phyloP scores from a whole-genome alignment of 1,284 basidiomycete genomes.

The Moesziomyces sp. region DNA sequence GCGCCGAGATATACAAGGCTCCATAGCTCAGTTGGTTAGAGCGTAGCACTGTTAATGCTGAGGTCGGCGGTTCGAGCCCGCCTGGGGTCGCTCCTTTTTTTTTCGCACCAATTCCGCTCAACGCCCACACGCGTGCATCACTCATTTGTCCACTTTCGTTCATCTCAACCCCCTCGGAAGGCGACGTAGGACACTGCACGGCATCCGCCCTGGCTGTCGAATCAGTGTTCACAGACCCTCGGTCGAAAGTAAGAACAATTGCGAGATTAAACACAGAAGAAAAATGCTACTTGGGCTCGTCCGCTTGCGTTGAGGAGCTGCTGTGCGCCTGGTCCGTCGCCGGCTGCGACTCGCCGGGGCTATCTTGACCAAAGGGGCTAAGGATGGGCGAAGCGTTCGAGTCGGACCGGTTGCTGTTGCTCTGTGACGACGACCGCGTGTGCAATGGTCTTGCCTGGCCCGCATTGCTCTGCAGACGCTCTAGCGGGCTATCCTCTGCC shows the following conservation, averaged over 20 bases:
- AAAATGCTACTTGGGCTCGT: no score
- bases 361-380: constrained; percentile 29
- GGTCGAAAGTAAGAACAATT: no score
- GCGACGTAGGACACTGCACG: no score
- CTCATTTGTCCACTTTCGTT: not conserved
- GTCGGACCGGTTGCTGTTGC: constrained; percentile 25
- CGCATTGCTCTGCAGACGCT: constrained; percentile 33
- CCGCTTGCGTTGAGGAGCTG: no score
- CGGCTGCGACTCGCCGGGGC: constrained; percentile 8
- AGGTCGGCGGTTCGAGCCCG: constrained; percentile 59
- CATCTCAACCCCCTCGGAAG: not conserved
- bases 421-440: constrained; percentile 16
- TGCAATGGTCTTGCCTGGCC: constrained; percentile 8
- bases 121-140: no score
- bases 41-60: constrained; percentile 59
- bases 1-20: not conserved
- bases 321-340: no score
- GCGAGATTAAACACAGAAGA: no score
- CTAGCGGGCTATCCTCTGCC: constrained; percentile 32
- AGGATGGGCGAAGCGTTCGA: constrained; percentile 43
- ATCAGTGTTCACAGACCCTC: no score
- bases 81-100: constrained; percentile 36
- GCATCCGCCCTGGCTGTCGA: no score
- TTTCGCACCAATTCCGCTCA: not conserved
- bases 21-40: constrained; percentile 59